Base-by-base conservation (phyloP, 768 basidiomycete species). In the Daedaleopsis sinensis region DNA sequence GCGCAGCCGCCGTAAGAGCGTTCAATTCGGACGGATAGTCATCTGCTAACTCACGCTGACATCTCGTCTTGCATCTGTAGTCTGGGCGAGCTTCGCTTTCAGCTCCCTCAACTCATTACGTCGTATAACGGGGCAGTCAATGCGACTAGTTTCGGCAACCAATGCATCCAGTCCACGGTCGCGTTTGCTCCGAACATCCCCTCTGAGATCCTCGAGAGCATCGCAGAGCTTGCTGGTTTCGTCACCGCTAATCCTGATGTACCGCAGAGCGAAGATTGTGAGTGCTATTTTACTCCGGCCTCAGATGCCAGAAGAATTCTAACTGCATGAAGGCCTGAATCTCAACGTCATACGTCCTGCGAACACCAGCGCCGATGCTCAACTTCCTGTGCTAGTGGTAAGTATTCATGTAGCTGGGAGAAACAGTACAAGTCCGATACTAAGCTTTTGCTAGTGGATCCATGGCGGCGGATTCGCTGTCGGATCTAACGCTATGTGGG, bases 321-420 rank as follows among this genome's bases (percentile, higher is more conserved):
- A 7, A 38, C 6, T 36, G 11, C 15, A 35, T 21, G 23, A 47
- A 55, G 52, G 57, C 48, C 9, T 53, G 18, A 39, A 38, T 23
- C n/a, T 53, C 18, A 42, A 53, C 38, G 38, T 53, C n/a, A 23
- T 42, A 16, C 21, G 24, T n/a, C 55, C 43, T 16, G 55, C 42
- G 7, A 16, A 37, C 15, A 16, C 24, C 3, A 15, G 5, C 13
- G 16, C 21, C 15, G 46, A 49, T 1, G 44, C 35, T 24, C 56
- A 67, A 13, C 59, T 84, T 35, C 80, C 84, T 6, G 65, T 76
- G 32, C 76, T 78, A 11, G 82, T 81, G 0, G 72, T 78, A 21
- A 70, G 69, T 23, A 65, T 81, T n/a, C 27, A 32, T 32, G 27
- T 32, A 3, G 27, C 27, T 32, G 7, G 27, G 27, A 32, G 27